Percentiles rank a stretch among this genome's conserved stretches.
phyloP scores from a whole-genome alignment of 73 alveolate genomes.

The Stentor roeselii region DNA sequence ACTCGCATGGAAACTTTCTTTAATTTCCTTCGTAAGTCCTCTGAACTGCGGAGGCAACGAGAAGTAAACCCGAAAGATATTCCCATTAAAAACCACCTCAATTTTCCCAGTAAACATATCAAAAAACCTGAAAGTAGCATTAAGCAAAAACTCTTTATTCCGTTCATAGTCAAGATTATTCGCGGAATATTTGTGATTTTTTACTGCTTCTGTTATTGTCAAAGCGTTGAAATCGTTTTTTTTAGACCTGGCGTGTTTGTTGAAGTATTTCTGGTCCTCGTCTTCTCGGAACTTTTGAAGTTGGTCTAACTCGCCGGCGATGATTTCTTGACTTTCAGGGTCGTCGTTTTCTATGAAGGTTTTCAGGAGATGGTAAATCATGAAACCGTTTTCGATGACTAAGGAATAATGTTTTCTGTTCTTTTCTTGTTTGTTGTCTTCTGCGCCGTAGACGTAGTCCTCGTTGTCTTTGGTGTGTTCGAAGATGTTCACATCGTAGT shows the following conservation, averaged over 20 bases:
- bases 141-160: conserved; percentile 28
- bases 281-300: conserved; percentile 30
- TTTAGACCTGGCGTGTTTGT: neutral
- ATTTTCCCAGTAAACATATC: conserved; percentile 37
- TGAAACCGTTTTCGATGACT: conserved; percentile 54
- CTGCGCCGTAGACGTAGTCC: conserved; percentile 21
- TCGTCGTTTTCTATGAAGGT: conserved; percentile 28
- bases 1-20: neutral
- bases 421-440: conserved; percentile 17
- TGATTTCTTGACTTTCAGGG: conserved; percentile 37
- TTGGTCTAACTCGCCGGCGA: conserved; percentile 35
- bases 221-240: conserved; percentile 24
- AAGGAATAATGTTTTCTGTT: conserved; percentile 32
- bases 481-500: conserved; percentile 12
- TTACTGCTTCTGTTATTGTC: conserved; percentile 25
- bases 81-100: conserved; percentile 31
- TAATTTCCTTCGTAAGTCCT: neutral
- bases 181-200: conserved; percentile 26
- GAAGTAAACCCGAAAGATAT: neutral
- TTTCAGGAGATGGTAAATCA: conserved; percentile 30
- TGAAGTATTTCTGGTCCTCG: neutral
- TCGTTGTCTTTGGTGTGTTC: conserved; percentile 25
- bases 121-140: conserved; percentile 44
- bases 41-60: neutral
- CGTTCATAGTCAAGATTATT: conserved; percentile 27